These are phyloP conservation scores for Rusavskia elegans DNA, from an alignment of 495 filamentous ascomycete genomes.

Conservation along the genomic window DNA sequence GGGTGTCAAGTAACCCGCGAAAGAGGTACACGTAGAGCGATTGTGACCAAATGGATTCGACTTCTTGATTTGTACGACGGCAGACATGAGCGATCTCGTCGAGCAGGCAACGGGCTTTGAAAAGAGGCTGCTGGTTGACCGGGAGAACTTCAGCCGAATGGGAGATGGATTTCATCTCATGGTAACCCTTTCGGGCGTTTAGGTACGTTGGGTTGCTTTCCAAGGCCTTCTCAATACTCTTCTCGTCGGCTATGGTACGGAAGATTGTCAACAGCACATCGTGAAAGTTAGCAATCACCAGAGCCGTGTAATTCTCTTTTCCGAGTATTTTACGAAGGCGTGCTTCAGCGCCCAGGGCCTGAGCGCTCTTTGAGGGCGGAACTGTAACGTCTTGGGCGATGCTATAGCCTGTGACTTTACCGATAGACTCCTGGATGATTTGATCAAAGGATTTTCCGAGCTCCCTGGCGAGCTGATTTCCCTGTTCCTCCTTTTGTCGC, in stretches of 20 bases:
- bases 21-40: slow-evolving; percentile 57
- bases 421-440: slow-evolving; percentile 52
- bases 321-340: slow-evolving; percentile 55
- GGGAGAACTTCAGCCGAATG: slow-evolving; percentile 44
- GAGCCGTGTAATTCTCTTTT: slow-evolving; percentile 39
- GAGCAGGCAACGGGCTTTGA: slow-evolving; percentile 57
- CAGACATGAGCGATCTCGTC: slow-evolving; percentile 65
- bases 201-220: slow-evolving; percentile 41
- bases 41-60: slow-evolving; percentile 57
- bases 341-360: slow-evolving; percentile 47
- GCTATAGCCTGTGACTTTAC: slow-evolving; percentile 69
- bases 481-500: slow-evolving; percentile 53
- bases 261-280: slow-evolving; percentile 63
- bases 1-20: slow-evolving; percentile 59
- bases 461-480: slow-evolving; percentile 36
- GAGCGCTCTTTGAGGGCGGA: slow-evolving; percentile 30
- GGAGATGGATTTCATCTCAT: slow-evolving; percentile 47
- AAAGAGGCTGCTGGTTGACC: slow-evolving; percentile 69
- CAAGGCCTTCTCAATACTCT: slow-evolving; percentile 59
- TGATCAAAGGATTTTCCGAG: slow-evolving; percentile 38
- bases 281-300: slow-evolving; percentile 53
- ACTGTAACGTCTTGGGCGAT: slow-evolving; percentile 62
- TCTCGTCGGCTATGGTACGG: slow-evolving; percentile 51
- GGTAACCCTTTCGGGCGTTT: slow-evolving; percentile 44
- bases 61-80: slow-evolving; percentile 46